Percentiles rank a stretch among this genome's conserved stretches.
Evolutionary conservation across 169 alveolate genomes (phyloP).

Genomic region (Cryptosporidium xiaoi): DNA sequence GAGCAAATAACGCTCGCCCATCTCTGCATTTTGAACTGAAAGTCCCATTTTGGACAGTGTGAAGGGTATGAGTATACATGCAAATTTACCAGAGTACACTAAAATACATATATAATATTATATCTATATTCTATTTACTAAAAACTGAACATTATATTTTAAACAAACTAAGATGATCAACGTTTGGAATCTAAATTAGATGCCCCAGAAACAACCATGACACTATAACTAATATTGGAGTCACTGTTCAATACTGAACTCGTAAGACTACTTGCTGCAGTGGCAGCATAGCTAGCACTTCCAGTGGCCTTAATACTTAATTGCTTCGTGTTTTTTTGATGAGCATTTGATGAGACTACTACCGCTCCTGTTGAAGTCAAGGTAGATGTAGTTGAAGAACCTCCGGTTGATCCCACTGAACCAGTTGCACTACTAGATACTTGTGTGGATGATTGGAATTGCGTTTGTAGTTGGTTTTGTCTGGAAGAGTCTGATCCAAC

Average conservation of each 20-base stretch:
- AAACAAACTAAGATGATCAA: slow-evolving; percentile 1
- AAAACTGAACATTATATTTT: slow-evolving; percentile 10
- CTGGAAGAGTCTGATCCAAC: not conserved
- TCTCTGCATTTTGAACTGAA: too few species aligned
- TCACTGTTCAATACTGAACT: slow-evolving; percentile 39
- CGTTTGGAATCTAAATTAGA: slow-evolving; percentile 69
- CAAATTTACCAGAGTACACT: not conserved
- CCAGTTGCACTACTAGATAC: not conserved
- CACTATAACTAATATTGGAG: slow-evolving; percentile 69
- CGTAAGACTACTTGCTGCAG: slow-evolving; percentile 67
- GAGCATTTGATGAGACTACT: slow-evolving; percentile 7
- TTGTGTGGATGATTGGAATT: slow-evolving; percentile 11
- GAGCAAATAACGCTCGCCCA: too few species aligned
- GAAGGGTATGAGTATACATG: too few species aligned
- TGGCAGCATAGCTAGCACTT: slow-evolving; percentile 69
- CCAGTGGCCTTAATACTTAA: slow-evolving; percentile 11
- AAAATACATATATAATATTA: slow-evolving; percentile 17
- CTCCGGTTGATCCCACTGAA: not conserved
- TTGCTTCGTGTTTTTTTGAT: slow-evolving; percentile 29
- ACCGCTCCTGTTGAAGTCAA: slow-evolving; percentile 20
- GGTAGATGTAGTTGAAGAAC: not conserved
- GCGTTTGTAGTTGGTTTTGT: slow-evolving; percentile 28
- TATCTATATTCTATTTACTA: slow-evolving; percentile 14
- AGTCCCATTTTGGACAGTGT: too few species aligned
- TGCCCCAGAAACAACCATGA: slow-evolving; percentile 71